These are phyloP conservation scores for Acrocalymma vagum DNA, from an alignment of 2,329 filamentous ascomycete species.

Conservation along the genomic window DNA sequence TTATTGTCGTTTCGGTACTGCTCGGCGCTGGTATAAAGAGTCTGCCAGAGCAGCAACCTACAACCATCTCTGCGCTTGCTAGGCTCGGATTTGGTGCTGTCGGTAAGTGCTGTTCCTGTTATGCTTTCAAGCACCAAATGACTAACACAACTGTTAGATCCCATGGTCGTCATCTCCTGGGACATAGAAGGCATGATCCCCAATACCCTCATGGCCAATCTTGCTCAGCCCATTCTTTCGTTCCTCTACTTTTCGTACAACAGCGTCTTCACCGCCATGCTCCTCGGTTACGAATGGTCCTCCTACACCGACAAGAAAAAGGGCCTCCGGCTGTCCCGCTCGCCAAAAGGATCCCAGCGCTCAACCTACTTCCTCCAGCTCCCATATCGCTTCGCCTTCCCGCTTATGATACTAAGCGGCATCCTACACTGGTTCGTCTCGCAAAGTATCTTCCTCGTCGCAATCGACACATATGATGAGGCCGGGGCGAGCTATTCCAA, in stretches of 20 bases:
- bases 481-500: no score
- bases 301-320: conserved; percentile 44
- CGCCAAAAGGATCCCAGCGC: conserved; percentile 44
- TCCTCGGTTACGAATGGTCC: conserved; percentile 58
- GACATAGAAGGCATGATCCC: conserved; percentile 2
- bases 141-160: conserved; percentile 22
- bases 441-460: conserved; percentile 51
- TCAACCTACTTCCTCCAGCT: conserved; percentile 51
- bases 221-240: conserved; percentile 56
- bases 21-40: conserved; percentile 6
- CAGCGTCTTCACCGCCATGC: conserved; percentile 57
- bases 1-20: conserved; percentile 2
- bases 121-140: conserved; percentile 4
- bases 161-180: conserved; percentile 3
- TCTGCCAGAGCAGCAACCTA: conserved; percentile 3
- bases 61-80: conserved; percentile 6
- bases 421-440: conserved; percentile 55
- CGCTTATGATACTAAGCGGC: conserved; percentile 41
- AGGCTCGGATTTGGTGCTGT: conserved; percentile 19
- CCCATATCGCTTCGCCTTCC: conserved; percentile 47
- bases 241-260: conserved; percentile 59
- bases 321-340: conserved; percentile 45
- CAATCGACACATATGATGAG: conserved; percentile 27
- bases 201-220: conserved; percentile 50
- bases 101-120: no score